Conservation (phyloP, 768 basidiomycete species). For the Mycena venus region DNA sequence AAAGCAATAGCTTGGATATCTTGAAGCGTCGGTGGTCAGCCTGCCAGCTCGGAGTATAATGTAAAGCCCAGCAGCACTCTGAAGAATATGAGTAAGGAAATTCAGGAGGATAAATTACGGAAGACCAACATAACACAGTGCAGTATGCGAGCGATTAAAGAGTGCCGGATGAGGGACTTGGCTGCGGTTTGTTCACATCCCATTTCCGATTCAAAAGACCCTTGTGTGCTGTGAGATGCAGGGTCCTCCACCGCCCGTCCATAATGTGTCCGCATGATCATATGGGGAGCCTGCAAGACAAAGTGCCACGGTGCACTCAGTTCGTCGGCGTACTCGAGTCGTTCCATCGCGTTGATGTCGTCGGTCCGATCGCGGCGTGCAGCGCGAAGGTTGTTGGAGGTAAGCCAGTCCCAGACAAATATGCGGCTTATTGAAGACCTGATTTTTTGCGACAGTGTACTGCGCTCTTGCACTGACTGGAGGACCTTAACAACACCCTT, state of each 20-base stretch:
- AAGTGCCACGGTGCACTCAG: slow-evolving; percentile 28
- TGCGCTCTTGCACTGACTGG: slow-evolving; percentile 18
- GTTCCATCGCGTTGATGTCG: slow-evolving; percentile 27
- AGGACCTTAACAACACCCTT: slow-evolving; percentile 31
- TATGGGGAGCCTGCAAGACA: slow-evolving; percentile 29
- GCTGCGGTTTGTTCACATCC: too few species aligned
- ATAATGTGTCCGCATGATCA: too few species aligned
- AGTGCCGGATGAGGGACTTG: slow-evolving; percentile 34
- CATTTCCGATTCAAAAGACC: too few species aligned
- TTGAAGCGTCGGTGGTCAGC: slow-evolving; percentile 6
- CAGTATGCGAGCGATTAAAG: slow-evolving; percentile 34
- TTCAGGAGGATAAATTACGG: background rate
- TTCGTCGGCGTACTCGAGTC: slow-evolving; percentile 23
- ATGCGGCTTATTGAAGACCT: slow-evolving; percentile 25
- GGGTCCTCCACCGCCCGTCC: too few species aligned
- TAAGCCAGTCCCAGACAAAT: slow-evolving; percentile 33
- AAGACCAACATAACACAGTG: slow-evolving; percentile 32
- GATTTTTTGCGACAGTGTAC: slow-evolving; percentile 17
- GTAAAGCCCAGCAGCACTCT: slow-evolving; percentile 30
- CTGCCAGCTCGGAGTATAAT: background rate
- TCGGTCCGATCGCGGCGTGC: slow-evolving; percentile 24
- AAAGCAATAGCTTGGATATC: slow-evolving; percentile 14
- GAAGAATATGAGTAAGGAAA: background rate
- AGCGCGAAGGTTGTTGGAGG: slow-evolving; percentile 23
- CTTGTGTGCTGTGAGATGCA: too few species aligned